phyloP scores from a whole-genome alignment of 495 filamentous ascomycete species.

The Podospora pseudocomata region DNA sequence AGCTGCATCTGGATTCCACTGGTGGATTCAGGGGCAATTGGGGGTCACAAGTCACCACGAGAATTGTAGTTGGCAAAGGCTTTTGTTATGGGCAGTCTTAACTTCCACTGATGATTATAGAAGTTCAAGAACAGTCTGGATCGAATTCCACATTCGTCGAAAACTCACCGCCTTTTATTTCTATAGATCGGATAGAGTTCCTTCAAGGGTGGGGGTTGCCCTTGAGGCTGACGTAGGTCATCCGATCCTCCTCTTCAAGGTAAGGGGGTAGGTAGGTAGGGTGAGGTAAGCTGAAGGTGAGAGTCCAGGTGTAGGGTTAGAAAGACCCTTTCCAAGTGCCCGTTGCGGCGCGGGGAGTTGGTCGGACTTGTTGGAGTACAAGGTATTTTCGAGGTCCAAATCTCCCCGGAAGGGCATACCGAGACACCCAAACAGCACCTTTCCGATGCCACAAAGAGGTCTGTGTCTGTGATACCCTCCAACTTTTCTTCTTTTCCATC shows the following conservation, averaged over 20 bases:
- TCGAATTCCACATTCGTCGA: not conserved
- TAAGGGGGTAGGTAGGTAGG: not conserved
- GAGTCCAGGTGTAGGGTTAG: too few species aligned
- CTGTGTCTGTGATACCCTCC: conserved; percentile 14
- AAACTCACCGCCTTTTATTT: not conserved
- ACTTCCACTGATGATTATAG: too few species aligned
- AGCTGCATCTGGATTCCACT: not conserved
- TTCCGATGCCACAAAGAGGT: conserved; percentile 12
- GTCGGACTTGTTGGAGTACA: not conserved
- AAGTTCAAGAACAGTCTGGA: too few species aligned
- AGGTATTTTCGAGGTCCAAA: not conserved
- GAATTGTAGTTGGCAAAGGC: not conserved
- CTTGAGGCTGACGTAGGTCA: conserved; percentile 19
- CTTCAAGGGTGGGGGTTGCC: conserved; percentile 18
- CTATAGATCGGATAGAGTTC: not conserved
- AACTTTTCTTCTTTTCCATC: not conserved
- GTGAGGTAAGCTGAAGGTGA: not conserved
- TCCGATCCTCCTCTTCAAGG: not conserved
- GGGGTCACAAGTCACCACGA: not conserved
- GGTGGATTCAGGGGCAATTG: not conserved
- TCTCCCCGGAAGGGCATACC: not conserved
- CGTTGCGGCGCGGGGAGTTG: not conserved
- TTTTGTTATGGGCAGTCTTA: too few species aligned
- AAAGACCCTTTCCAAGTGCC: too few species aligned
- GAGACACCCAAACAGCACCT: not conserved